These are phyloP conservation scores for Aspergillus vadensis DNA, from an alignment of 2,329 filamentous ascomycete genomes.

Conservation along the genomic window DNA sequence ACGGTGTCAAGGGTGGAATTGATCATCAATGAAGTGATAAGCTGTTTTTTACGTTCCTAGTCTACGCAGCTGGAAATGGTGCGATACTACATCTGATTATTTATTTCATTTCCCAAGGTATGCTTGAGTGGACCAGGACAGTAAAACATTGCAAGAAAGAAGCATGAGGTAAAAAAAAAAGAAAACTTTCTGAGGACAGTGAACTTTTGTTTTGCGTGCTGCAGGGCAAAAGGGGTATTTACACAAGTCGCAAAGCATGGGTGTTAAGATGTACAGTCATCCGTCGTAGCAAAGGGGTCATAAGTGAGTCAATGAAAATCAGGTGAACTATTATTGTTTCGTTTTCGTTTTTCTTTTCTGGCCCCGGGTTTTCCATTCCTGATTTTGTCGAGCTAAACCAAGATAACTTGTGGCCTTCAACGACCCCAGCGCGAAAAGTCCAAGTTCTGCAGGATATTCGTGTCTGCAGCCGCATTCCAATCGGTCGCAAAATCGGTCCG, in stretches of 20 bases:
- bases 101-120: neutral
- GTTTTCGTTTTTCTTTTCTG: conserved; percentile 1
- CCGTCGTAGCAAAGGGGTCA: conserved; percentile 10
- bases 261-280: conserved; percentile 19
- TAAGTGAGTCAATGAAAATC: neutral
- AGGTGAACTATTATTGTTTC: neutral
- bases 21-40: too few relatives aligned
- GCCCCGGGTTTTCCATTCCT: neutral
- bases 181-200: conserved; percentile 12
- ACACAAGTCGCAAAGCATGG: conserved; percentile 17
- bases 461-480: conserved; percentile 41
- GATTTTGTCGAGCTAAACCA: neutral
- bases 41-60: too few relatives aligned
- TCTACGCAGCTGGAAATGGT: too few relatives aligned
- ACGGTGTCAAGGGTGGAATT: too few relatives aligned
- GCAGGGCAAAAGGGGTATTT: conserved; percentile 22
- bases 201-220: conserved; percentile 25
- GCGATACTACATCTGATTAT: neutral
- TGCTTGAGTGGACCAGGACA: neutral
- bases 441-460: conserved; percentile 42
- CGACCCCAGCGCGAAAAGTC: conserved; percentile 49
- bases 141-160: neutral
- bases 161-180: neutral
- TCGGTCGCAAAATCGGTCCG: conserved; percentile 40
- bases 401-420: conserved; percentile 19